phyloP scores from a whole-genome alignment of 106 monocot species.

The Gastrodia elata region DNA sequence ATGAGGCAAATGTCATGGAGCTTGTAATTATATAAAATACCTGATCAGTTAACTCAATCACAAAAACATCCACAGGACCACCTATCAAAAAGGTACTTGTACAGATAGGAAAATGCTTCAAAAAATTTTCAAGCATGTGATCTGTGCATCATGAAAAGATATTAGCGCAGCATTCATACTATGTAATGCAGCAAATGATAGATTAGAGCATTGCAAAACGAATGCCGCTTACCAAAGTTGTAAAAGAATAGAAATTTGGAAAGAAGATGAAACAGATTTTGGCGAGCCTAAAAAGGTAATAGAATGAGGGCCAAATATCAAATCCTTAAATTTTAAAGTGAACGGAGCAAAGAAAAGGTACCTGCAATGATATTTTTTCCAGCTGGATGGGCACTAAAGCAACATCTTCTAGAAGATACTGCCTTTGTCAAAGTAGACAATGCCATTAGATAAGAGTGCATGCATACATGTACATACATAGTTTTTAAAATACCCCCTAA shows the following conservation, averaged over 20 bases:
- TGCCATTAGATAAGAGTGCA: background rate
- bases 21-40: conserved; percentile 18
- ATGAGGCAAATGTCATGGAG: background rate
- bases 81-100: conserved; percentile 81
- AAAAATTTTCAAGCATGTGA: conserved; percentile 47
- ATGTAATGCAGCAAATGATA: background rate
- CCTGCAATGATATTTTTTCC: conserved; percentile 72
- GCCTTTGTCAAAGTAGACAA: conserved; percentile 9
- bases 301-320: background rate
- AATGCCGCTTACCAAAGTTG: conserved; percentile 41
- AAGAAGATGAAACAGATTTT: conserved; percentile 73
- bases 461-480: no score
- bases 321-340: background rate
- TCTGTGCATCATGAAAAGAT: conserved; percentile 21
- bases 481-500: no score
- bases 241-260: conserved; percentile 89
- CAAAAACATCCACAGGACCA: conserved; percentile 72
- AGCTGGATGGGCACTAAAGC: conserved; percentile 41
- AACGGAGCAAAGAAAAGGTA: conserved; percentile 8
- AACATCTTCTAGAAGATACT: conserved; percentile 98
- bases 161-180: conserved; percentile 2
- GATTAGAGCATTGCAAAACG: background rate
- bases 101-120: conserved; percentile 66
- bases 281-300: conserved; percentile 39
- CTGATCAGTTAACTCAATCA: conserved; percentile 91